Base-by-base conservation (phyloP, 768 basidiomycete genomes). In the Lanmaoa pseudosensibilis region DNA sequence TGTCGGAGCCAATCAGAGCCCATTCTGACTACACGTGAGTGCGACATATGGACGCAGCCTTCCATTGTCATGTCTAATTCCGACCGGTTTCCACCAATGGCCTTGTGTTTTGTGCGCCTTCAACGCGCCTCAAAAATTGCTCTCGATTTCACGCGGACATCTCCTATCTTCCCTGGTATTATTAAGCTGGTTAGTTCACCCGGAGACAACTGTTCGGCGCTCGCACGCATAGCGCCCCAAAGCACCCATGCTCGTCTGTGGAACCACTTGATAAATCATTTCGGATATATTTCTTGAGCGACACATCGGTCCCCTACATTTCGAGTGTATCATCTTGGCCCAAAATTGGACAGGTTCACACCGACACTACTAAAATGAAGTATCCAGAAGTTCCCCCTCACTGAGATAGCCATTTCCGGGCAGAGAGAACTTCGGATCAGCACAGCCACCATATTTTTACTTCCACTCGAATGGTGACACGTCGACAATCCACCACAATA, bases 301-400 rank as follows among this genome's bases (percentile, higher is more conserved):
- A 21, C 34, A 5, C 30, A 15, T 27, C 45, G 12, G 55, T 4
- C 30, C 56, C 50, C 56, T 63, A n/a, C 39, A 52, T 59, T 55
- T 49, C 36, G 25, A n/a, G 50, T 45, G 55, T 50, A 46, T 39
- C 5, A 10, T 49, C 16, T 44, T 8, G 30, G 47, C 30, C 44
- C 34, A 46, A 36, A 57, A 33, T 41, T 27, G 10, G 32, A 10
- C 54, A 25, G 34, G n/a, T 9, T 44, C 41, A 4, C 38, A 19
- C 23, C 18, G n/a, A 39, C 46, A 21, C n/a, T 18, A 8, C 46
- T 13, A 19, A 50, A 36, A 27, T 16, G 21, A 10, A n/a, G n/a
- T n/a, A n/a, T n/a, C n/a, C n/a, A n/a, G n/a, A n/a, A n/a, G n/a
- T n/a, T n/a, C n/a, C n/a, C n/a, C n/a, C n/a, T n/a, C n/a, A n/a